Evolutionary conservation across 2,329 filamentous ascomycete genomes (phyloP), one percentile per base, ranked within the genome.

Genomic region (Tolypocladium pustulatum): DNA sequence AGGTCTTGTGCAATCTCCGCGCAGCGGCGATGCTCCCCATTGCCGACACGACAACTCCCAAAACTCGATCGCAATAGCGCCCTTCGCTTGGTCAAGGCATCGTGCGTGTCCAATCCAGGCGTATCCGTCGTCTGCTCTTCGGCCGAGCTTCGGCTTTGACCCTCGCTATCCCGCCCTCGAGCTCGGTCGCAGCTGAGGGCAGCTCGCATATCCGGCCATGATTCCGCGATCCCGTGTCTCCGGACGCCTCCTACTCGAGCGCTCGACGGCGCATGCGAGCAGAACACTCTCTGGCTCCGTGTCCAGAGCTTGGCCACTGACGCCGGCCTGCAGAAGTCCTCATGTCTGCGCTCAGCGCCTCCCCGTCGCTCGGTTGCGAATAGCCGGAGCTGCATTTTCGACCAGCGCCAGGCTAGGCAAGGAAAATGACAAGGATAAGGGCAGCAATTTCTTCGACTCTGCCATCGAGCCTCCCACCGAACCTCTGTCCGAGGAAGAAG

Each of bases 401-500:
- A 76, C 74, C 25, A 67, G 69, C 34, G 63, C 66, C 57, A 63
- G 64, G 40, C 60, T 73, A 36, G 62, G 65, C 43, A 76, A 74
- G 56, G 72, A 75, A 49, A 73, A 72, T 54, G 71, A 74, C 68
- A 63, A 65, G 43, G 68, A 66, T 46, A 78, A 79, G 60, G 73
- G 71, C 6, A 70, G 70, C 46, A 75, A 76, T 25, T 82, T 82
- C 63, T 81, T 84, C 60, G 78, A 83, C 62, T 73, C 75, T 9
- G 65, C 76, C 7, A 71, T 76, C 56, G 73, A 74, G 59, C 66
- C 69, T 25, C 57, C 68, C 13, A 73, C 72, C 27, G 77, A 81
- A 62, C 76, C 79, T 0, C 71, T 83, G 12, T 76, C 78, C 9
- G 79, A 82, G 58, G 79, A 83, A 61, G 79, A 82, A 63, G 71